A percentile compares a stretch with the other conserved stretches of the same genome.
These are phyloP conservation scores for Sordariomycetes sp. DNA, from an alignment of 2,329 filamentous ascomycete species.

Conservation along the genomic window DNA sequence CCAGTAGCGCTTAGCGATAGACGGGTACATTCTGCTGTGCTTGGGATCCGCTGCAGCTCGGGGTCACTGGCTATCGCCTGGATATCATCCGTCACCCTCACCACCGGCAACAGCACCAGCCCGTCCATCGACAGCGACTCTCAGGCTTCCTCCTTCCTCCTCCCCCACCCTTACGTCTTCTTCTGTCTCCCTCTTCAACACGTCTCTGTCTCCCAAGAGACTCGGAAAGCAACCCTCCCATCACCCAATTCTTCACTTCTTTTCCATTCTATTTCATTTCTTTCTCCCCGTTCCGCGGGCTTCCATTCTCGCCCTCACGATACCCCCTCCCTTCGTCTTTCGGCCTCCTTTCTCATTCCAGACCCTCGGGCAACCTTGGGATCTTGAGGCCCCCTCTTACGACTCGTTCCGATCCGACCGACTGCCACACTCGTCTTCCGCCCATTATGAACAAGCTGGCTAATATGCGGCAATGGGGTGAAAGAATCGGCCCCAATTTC, in stretches of 20 bases:
- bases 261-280: slow-evolving; percentile 8
- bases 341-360: slow-evolving; percentile 7
- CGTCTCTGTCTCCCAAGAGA: slow-evolving; percentile 3
- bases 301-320: slow-evolving; percentile 4
- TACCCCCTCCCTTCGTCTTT: slow-evolving; percentile 10
- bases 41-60: too few relatives aligned
- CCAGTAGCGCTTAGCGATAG: too few relatives aligned
- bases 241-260: slow-evolving; percentile 2
- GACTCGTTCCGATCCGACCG: slow-evolving; percentile 13
- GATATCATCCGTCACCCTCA: background rate
- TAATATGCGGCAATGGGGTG: slow-evolving; percentile 65
- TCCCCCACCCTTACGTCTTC: slow-evolving; percentile 13
- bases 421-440: slow-evolving; percentile 13
- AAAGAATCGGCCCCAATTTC: slow-evolving; percentile 60
- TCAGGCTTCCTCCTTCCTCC: slow-evolving; percentile 7
- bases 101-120: slow-evolving; percentile 6
- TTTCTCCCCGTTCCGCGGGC: slow-evolving; percentile 16
- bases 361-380: background rate
- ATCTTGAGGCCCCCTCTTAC: background rate
- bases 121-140: too few relatives aligned
- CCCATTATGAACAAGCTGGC: slow-evolving; percentile 61
- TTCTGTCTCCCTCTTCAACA: slow-evolving; percentile 9
- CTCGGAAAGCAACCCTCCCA: slow-evolving; percentile 2
- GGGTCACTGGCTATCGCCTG: too few relatives aligned
- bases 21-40: too few relatives aligned